These are phyloP conservation scores for Irpex rosettiformis DNA, from an alignment of 1,284 basidiomycete species.

Conservation along the genomic window DNA sequence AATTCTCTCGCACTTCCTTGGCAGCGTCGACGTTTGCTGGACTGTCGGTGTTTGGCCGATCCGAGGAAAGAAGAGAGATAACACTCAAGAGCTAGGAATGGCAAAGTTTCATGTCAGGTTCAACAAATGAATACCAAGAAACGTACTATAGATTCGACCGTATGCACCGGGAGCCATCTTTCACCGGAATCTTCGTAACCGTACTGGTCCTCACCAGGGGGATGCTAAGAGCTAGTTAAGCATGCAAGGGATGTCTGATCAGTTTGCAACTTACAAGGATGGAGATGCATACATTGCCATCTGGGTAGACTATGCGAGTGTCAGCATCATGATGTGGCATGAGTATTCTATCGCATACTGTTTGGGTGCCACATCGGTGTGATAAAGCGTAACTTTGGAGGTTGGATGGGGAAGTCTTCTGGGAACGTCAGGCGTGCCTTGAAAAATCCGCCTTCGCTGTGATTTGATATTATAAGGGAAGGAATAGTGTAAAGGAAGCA, in stretches of 20 bases:
- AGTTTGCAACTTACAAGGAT: slow-evolving; percentile 75
- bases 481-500: not conserved
- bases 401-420: slow-evolving; percentile 85
- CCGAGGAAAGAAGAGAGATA: slow-evolving; percentile 91
- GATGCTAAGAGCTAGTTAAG: slow-evolving; percentile 55
- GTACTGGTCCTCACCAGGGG: slow-evolving; percentile 96
- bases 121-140: too few relatives aligned
- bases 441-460: slow-evolving; percentile 90
- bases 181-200: slow-evolving; percentile 98
- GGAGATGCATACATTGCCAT: slow-evolving; percentile 93
- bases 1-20: slow-evolving; percentile 81
- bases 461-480: not conserved
- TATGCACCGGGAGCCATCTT: slow-evolving; percentile 97
- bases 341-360: slow-evolving; percentile 50
- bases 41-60: slow-evolving; percentile 90
- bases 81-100: slow-evolving; percentile 84
- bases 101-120: not conserved
- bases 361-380: slow-evolving; percentile 99
- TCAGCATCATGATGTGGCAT: slow-evolving; percentile 6
- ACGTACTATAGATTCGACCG: slow-evolving; percentile 94
- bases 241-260: not conserved
- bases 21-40: slow-evolving; percentile 98
- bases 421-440: slow-evolving; percentile 88
- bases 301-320: slow-evolving; percentile 69
- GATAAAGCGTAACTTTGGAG: slow-evolving; percentile 95